Percentiles rank a stretch among this genome's conserved stretches.
These are phyloP conservation scores for Zangia roseola DNA, from an alignment of 768 basidiomycete genomes.

Conservation along the genomic window DNA sequence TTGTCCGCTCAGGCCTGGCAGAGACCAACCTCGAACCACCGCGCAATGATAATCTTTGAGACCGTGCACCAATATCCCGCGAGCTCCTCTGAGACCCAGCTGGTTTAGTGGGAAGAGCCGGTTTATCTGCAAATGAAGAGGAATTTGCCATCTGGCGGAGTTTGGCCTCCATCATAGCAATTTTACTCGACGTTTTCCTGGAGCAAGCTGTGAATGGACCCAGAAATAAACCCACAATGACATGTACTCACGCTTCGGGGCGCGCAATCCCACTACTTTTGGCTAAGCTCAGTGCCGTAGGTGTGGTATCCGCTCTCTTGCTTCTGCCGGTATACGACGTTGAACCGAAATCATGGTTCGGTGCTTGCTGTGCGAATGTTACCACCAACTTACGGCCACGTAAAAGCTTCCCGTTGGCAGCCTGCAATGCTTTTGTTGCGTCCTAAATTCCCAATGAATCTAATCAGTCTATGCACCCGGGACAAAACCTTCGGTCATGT, in stretches of 20 bases:
- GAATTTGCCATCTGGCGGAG: slow-evolving; percentile 68
- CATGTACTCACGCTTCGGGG: slow-evolving; percentile 44
- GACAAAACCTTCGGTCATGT: slow-evolving; percentile 22
- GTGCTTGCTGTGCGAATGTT: slow-evolving; percentile 90
- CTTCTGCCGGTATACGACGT: slow-evolving; percentile 35
- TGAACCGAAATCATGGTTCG: slow-evolving; percentile 33
- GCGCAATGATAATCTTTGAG: neutral
- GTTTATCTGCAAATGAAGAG: slow-evolving; percentile 18
- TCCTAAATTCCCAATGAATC: slow-evolving; percentile 55
- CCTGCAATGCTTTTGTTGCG: slow-evolving; percentile 71
- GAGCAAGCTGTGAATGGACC: slow-evolving; percentile 7
- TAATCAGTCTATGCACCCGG: slow-evolving; percentile 16
- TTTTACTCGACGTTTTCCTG: slow-evolving; percentile 79
- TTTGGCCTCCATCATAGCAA: slow-evolving; percentile 96
- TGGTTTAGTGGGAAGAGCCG: slow-evolving; percentile 25
- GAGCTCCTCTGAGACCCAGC: neutral
- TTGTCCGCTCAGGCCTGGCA: neutral
- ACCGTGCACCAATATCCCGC: neutral
- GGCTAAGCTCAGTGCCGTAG: slow-evolving; percentile 85
- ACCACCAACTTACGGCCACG: slow-evolving; percentile 88
- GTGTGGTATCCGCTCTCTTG: slow-evolving; percentile 57
- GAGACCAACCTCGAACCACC: neutral
- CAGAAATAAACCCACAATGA: neutral
- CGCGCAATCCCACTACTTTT: slow-evolving; percentile 63
- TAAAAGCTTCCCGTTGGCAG: slow-evolving; percentile 75